Base-by-base conservation (phyloP, 345 rosid genomes). In the Atalantia buxifolia region DNA sequence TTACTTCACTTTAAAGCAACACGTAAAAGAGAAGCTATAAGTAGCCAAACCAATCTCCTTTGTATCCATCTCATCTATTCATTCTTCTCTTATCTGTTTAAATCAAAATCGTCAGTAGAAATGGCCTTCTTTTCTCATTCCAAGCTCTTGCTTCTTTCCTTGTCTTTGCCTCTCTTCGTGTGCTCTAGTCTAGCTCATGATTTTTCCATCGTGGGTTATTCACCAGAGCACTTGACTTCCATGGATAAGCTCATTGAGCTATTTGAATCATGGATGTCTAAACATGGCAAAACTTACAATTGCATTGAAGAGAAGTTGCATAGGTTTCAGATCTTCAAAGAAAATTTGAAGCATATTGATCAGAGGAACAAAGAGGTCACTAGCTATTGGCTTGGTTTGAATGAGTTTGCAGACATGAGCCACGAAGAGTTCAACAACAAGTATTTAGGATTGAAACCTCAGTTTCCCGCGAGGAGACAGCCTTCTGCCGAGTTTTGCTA, bases 311-410 rank as follows among this genome's bases (percentile, higher is more conserved):
- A 92, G 86, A 92, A 89, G 84, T 71, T 89, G 36, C 85, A 68
- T 59, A 84, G 95, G 79, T 91, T 91, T 65, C 94, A 90, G 78
- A 77, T 90, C 63, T 94, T 92, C 85, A 89, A 77, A 82, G 95
- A 89, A 40, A 94, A 94, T 80, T 85, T 92, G 77, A 83, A 76
- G 75, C 97, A 94, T 84, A 91, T 92, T 27, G 97, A 92, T 57
- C 87, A 88, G 73, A 88, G 88, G 38, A 92, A 92, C 88, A 89
- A 87, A 84, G 83, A 85, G 75, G 83, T 80, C 12, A 76, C 78
- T 42, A 87, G 78, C 89, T 92, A 88, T 83, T 92, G 94, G 97
- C 94, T 94, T 18, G 94, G 93, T 4, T 79, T 91, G 80, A 94
- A 92, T 24, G 92, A 89, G 83, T 92, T 92, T 50, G 97, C 97